Evolutionary conservation across 257 asterid genomes (phyloP).

Genomic region (Nicotiana attenuata): DNA sequence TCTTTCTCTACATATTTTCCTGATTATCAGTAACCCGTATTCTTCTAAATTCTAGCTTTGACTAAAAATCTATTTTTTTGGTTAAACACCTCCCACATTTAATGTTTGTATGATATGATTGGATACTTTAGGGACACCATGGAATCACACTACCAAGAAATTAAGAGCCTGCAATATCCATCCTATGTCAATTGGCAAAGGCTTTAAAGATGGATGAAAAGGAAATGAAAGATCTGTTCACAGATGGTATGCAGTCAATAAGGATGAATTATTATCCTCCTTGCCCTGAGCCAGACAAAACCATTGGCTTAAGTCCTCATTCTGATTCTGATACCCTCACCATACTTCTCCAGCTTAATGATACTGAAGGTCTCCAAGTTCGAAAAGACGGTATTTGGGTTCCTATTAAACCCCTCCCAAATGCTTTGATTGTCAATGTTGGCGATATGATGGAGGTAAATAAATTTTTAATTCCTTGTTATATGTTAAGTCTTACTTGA

Average conservation of each 20-base stretch:
- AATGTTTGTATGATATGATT: not conserved
- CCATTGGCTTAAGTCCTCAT: constrained; percentile 46
- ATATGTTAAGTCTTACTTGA: not conserved
- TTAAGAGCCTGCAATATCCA: constrained; percentile 27
- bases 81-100: too few relatives aligned
- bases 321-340: constrained; percentile 54
- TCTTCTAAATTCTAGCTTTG: too few relatives aligned
- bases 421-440: constrained; percentile 40
- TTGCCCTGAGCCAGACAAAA: constrained; percentile 45
- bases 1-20: too few relatives aligned
- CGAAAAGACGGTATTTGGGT: constrained; percentile 44
- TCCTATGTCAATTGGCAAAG: constrained; percentile 35
- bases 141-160: constrained; percentile 30
- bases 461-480: not conserved
- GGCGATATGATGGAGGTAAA: constrained; percentile 56
- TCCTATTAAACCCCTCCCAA: constrained; percentile 31
- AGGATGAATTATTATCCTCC: constrained; percentile 53
- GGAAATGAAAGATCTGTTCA: constrained; percentile 29
- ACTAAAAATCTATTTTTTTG: too few relatives aligned
- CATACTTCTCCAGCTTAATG: constrained; percentile 48
- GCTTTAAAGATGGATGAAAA: constrained; percentile 32
- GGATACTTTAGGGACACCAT: constrained; percentile 21
- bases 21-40: too few relatives aligned
- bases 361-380: constrained; percentile 47
- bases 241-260: constrained; percentile 42